A percentile compares a stretch with the other conserved stretches of the same genome.
Conservation (phyloP, 257 asterid genomes). For the Rhazya stricta region DNA sequence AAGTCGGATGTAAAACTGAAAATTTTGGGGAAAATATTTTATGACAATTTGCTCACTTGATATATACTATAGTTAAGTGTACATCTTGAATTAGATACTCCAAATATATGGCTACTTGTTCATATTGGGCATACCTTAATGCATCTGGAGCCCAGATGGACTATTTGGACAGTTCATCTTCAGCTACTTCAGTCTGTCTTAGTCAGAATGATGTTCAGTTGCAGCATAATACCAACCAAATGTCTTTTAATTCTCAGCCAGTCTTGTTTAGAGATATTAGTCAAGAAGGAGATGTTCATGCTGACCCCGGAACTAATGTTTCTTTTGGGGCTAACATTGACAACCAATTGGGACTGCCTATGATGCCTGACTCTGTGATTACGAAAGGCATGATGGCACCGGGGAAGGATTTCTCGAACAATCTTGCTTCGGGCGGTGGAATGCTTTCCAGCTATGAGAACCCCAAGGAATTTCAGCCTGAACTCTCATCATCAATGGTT, state of each 20-base stretch:
- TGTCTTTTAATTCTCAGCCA: constrained; percentile 72
- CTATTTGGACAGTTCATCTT: constrained; percentile 83
- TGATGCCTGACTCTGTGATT: constrained; percentile 55
- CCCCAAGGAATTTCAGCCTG: constrained; percentile 71
- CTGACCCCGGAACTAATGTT: constrained; percentile 47
- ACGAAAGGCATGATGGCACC: constrained; percentile 52
- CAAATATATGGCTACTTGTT: too few species aligned
- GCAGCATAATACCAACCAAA: constrained; percentile 53
- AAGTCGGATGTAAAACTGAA: too few species aligned
- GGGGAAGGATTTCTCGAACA: constrained; percentile 44
- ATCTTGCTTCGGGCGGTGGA: constrained; percentile 56
- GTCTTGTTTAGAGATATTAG: constrained; percentile 53
- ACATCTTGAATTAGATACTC: too few species aligned
- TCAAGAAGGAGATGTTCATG: constrained; percentile 70
- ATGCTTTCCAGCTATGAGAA: constrained; percentile 56
- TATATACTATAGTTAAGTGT: too few species aligned
- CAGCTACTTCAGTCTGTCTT: constrained; percentile 79
- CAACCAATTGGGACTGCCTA: constrained; percentile 54
- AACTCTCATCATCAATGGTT: constrained; percentile 78
- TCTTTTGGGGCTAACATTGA: constrained; percentile 54
- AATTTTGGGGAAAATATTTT: too few species aligned
- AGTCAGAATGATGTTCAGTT: constrained; percentile 65
- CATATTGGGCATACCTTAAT: constrained; percentile 48
- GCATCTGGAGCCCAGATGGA: constrained; percentile 57
- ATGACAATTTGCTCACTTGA: too few species aligned